Base-by-base conservation (phyloP, 352 stramenopile genomes). In the Globisporangium nagaii region DNA sequence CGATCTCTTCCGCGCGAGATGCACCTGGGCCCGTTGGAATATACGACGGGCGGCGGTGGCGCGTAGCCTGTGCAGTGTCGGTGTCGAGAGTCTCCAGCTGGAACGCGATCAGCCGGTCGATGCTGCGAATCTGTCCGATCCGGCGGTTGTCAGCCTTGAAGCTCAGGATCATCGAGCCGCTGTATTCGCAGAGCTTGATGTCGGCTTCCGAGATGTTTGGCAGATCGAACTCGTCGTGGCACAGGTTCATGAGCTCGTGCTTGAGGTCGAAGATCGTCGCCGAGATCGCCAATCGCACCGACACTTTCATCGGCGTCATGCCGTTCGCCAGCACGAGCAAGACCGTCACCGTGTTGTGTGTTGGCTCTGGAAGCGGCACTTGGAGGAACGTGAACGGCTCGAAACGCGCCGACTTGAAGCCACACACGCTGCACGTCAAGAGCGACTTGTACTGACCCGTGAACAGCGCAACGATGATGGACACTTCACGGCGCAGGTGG, bases 391-490 rank as follows among this genome's bases (percentile, higher is more conserved):
- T 97, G 51, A 98, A 98, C 5, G 93, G 85, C 56, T 98, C 94
- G 51, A 97, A 98, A 12, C 90, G 84, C 22, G 88, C 85, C 13
- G 79, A 96, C 62, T 91, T 96, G 64, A 99, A 99, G 12, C 88
- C 88, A 62, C 97, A 99, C 19, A 86, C 78, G 50, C 86, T 92
- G 66, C 97, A 99, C 27, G 88, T 98, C 24, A 99, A 65, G 22
- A 98, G 77, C 56, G 90, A 98, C 66, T 99, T 98, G 78, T 99
- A 99, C 75, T 99, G 97, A 0, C 98, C 98, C 9, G 93, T 98
- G 63, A 99, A 99, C 4, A 99, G 77, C n/a, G 96, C 97, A 15
- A 99, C 96, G 46, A 99, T 96, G 52, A 99, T 98, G 10, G 90
- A 99, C 39, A 98, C 86, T 69, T 99, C 97, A 28, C 98, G 79